These are phyloP conservation scores for Cordia subcordata DNA, from an alignment of 257 asterid species.

Conservation along the genomic window DNA sequence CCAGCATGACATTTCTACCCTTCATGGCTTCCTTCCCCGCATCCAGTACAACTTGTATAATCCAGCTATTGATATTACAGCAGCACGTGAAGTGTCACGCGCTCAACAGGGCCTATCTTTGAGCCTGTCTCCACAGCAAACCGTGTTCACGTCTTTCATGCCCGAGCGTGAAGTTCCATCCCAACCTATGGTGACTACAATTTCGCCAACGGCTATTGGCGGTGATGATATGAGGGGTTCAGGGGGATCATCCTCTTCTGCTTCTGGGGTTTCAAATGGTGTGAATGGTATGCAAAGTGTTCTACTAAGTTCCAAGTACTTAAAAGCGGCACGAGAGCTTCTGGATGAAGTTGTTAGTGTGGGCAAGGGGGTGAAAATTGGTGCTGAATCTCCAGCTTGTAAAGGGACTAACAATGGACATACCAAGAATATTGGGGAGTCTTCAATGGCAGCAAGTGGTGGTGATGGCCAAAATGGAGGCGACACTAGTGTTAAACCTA, in stretches of 20 bases:
- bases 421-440: slow-evolving; percentile 22
- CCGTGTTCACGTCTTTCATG: slow-evolving; percentile 23
- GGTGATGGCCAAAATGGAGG: slow-evolving; percentile 10
- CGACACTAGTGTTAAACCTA: slow-evolving; percentile 10
- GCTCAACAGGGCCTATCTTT: slow-evolving; percentile 52
- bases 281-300: slow-evolving; percentile 24
- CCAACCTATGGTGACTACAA: slow-evolving; percentile 12
- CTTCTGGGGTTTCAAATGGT: slow-evolving; percentile 23
- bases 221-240: slow-evolving; percentile 18
- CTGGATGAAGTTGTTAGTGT: slow-evolving; percentile 61
- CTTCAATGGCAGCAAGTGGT: slow-evolving; percentile 5
- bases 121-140: slow-evolving; percentile 49
- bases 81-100: slow-evolving; percentile 17
- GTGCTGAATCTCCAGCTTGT: background rate
- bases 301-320: slow-evolving; percentile 54
- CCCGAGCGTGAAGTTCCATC: slow-evolving; percentile 14
- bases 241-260: slow-evolving; percentile 24
- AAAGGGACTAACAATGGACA: slow-evolving; percentile 22
- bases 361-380: slow-evolving; percentile 22
- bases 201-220: slow-evolving; percentile 17
- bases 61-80: slow-evolving; percentile 8
- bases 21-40: slow-evolving; percentile 20
- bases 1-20: slow-evolving; percentile 26
- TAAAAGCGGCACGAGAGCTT: slow-evolving; percentile 58
- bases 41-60: slow-evolving; percentile 27